Evolutionary conservation across 495 filamentous ascomycete genomes (phyloP).

Genomic region (Hypoxylon perforatum): DNA sequence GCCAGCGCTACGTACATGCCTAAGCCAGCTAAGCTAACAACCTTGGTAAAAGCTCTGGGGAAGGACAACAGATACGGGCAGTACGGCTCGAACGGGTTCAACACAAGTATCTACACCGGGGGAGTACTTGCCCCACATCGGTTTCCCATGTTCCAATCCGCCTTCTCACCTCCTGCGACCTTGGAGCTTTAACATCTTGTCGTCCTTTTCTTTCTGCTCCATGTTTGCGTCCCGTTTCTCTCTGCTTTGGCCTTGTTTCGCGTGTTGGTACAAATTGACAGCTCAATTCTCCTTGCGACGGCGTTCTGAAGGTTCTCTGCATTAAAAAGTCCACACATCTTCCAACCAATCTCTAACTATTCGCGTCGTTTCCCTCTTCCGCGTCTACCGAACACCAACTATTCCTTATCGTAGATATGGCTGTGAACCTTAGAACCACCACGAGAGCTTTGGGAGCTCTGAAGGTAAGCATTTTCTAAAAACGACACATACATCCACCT

Average conservation of each 20-base stretch:
- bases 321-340: not conserved
- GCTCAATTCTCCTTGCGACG: slow-evolving; percentile 16
- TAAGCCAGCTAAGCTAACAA: not conserved
- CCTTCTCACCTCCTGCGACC: slow-evolving; percentile 13
- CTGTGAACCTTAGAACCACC: slow-evolving; percentile 60
- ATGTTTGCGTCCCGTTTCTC: slow-evolving; percentile 1
- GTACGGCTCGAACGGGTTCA: too few species aligned
- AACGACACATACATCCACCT: not conserved
- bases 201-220: slow-evolving; percentile 7
- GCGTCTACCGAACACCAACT: not conserved
- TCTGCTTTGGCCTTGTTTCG: slow-evolving; percentile 1
- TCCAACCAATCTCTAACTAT: not conserved
- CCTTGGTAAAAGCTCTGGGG: too few species aligned
- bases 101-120: too few species aligned
- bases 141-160: not conserved
- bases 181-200: slow-evolving; percentile 23
- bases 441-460: slow-evolving; percentile 59
- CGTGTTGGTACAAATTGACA: not conserved
- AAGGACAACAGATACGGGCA: too few species aligned
- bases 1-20: too few species aligned
- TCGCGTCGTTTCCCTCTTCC: not conserved
- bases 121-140: slow-evolving; percentile 17
- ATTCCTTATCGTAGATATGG: slow-evolving; percentile 51
- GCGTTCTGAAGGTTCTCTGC: slow-evolving; percentile 9
- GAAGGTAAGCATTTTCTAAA: slow-evolving; percentile 56